Base-by-base conservation (phyloP, 129 eudicot species). In the Kitagawia praeruptora region DNA sequence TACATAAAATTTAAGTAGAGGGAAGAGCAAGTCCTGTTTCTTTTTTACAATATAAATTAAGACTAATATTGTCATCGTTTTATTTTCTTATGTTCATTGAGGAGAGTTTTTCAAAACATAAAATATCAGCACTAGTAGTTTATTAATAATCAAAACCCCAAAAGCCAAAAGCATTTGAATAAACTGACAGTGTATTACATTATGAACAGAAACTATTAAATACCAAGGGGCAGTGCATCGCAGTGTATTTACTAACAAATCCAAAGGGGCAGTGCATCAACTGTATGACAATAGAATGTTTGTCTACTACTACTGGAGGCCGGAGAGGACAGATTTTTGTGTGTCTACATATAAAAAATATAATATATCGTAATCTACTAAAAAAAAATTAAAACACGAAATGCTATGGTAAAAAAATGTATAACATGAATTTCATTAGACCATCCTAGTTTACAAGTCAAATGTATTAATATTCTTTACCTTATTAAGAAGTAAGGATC, bases 401-500 rank as follows among this genome's bases (percentile, higher is more conserved):
- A 21, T 21, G 64, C 11, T 54, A 58, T 8, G 15, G 34, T 58
- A 23, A 58, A 23, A 23, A 1, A 8, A n/a, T 58, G 3, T 58
- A 56, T 56, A 61, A n/a, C 58, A 46, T 49, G 67, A 74, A 77
- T 51, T 21, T 54, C 66, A 53, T 51, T 3, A 23, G 2, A 42
- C 45, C 40, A 54, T 13, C 45, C 48, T 39, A 40, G 76, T 40
- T 16, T 66, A 84, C 67, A 82, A 58, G 23, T 51, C 63, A 58
- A 11, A 11, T 12, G 34, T 19, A 37, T 72, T 46, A n/a, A 40
- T 71, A 13, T 38, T 75, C 49, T 74, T 75, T 74, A 96, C 84
- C 82, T 78, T 10, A 90, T 89, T 39, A 92, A 86, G 82, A 95
- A 95, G 83, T 95, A 95, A 49, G 93, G 97, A 82, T 90, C 85